Percentiles rank a stretch among this genome's conserved stretches.
phyloP scores from a whole-genome alignment of 345 rosid genomes.

The Anastatica hierochuntica region DNA sequence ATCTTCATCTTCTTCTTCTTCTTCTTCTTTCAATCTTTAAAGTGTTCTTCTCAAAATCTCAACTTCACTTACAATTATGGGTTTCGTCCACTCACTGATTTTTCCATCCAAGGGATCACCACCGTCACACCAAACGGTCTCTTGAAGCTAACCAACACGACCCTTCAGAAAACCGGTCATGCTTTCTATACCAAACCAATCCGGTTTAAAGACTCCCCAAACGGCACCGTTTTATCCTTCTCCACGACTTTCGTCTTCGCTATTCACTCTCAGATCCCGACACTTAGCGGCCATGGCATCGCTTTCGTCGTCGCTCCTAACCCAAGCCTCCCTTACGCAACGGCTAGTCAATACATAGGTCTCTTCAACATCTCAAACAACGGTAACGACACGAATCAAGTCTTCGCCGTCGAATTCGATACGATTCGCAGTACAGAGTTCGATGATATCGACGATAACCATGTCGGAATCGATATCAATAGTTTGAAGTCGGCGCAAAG shows the following conservation, averaged over 20 bases:
- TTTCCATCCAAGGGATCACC: conserved; percentile 48
- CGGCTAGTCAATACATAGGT: conserved; percentile 72
- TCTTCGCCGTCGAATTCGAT: conserved; percentile 77
- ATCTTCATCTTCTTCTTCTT: conserved; percentile 8
- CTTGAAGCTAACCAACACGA: conserved; percentile 49
- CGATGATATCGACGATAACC: conserved; percentile 66
- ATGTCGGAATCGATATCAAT: conserved; percentile 71
- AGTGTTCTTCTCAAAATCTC: background rate
- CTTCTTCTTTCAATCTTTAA: background rate
- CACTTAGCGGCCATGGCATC: conserved; percentile 77
- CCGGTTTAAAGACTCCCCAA: conserved; percentile 43
- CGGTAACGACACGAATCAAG: conserved; percentile 48
- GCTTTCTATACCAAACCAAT: conserved; percentile 58
- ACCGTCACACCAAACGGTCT: conserved; percentile 45
- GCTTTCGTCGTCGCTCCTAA: conserved; percentile 62
- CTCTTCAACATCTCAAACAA: conserved; percentile 44
- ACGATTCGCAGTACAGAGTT: conserved; percentile 71
- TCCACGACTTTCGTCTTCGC: conserved; percentile 71
- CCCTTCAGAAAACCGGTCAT: conserved; percentile 48
- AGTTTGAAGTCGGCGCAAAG: conserved; percentile 45
- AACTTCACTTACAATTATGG: conserved; percentile 6
- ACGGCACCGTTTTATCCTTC: conserved; percentile 47
- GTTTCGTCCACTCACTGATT: conserved; percentile 10
- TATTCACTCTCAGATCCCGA: conserved; percentile 52
- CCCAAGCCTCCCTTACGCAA: conserved; percentile 24